Base-by-base conservation (phyloP, 2,329 filamentous ascomycete genomes). In the Penicillium digitatum region DNA sequence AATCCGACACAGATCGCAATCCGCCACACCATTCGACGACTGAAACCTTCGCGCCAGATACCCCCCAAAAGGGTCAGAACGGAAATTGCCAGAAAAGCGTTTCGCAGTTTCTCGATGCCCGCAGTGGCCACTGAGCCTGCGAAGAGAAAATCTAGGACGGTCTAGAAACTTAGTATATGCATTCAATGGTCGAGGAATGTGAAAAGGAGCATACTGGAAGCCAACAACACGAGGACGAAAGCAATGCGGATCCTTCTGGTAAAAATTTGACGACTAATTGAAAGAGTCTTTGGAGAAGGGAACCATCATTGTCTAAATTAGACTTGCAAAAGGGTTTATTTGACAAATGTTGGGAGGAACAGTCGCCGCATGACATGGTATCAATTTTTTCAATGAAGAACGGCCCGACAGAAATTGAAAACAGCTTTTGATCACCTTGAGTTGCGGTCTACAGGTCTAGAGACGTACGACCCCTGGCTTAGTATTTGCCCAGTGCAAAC, bases 101-200 rank as follows among this genome's bases (percentile, higher is more conserved):
- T 48, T 8, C 57, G 59, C 18, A 62, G 42, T 35, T 44, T 56
- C 16, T 61, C 46, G 3, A 62, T 29, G 14, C 59, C 44, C 35
- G 48, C 50, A 29, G 57, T 55, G 12, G 60, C 57, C 16, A 62
- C 48, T 6, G 60, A 62, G 14, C 60, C 60, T 1, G 60, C 56
- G 32, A 61, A 61, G 9, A 61, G 45, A 7, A 60, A 55, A 20
- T 62, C 59, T 4, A 62, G 48, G 11, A 56, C n/a, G 18, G 57
- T 48, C 61, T 63, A 35, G 6, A 24, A 42, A 42, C 0, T 53
- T 35, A 56, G 37, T 9, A 43, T 22, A n/a, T 37, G n/a, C 14
- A 26, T 37, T 12, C n/a, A 16, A 26, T 6, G 31, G 24, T 3
- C 9, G 3, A n/a, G 12, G 18, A 20, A 18, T 32, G 43, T 32